phyloP scores from a whole-genome alignment of 2,329 filamentous ascomycete genomes.

The Exophiala sp. region DNA sequence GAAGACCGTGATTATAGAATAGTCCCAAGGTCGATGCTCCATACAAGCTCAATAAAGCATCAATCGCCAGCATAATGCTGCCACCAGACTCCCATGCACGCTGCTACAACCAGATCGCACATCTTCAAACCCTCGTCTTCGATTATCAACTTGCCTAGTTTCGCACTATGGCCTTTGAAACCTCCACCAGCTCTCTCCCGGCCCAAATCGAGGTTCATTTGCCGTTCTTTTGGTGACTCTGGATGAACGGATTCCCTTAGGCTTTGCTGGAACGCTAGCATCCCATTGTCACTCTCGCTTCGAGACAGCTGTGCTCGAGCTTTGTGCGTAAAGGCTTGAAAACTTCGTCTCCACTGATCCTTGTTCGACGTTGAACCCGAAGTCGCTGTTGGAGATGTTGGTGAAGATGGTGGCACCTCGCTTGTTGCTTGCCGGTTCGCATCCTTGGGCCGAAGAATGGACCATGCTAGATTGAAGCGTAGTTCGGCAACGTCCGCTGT shows the following conservation, averaged over 20 bases:
- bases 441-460: conserved; percentile 20
- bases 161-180: conserved; percentile 78
- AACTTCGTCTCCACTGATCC: conserved; percentile 24
- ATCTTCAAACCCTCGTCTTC: conserved; percentile 90
- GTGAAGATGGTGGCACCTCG: conserved; percentile 5
- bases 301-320: conserved; percentile 18
- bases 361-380: conserved; percentile 12
- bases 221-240: conserved; percentile 12
- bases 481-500: conserved; percentile 67
- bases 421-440: conserved; percentile 15
- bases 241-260: not conserved
- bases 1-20: no score
- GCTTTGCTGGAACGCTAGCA: not conserved
- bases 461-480: conserved; percentile 71
- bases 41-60: no score
- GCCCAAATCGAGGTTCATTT: conserved; percentile 71
- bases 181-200: conserved; percentile 83
- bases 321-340: conserved; percentile 24
- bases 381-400: not conserved
- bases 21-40: no score
- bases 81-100: conserved; percentile 94
- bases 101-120: conserved; percentile 86
- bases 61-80: conserved; percentile 63
- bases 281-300: conserved; percentile 3
- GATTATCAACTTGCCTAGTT: conserved; percentile 89